Evolutionary conservation across 2,329 filamentous ascomycete genomes (phyloP).

Genomic region (Colletotrichum lini): DNA sequence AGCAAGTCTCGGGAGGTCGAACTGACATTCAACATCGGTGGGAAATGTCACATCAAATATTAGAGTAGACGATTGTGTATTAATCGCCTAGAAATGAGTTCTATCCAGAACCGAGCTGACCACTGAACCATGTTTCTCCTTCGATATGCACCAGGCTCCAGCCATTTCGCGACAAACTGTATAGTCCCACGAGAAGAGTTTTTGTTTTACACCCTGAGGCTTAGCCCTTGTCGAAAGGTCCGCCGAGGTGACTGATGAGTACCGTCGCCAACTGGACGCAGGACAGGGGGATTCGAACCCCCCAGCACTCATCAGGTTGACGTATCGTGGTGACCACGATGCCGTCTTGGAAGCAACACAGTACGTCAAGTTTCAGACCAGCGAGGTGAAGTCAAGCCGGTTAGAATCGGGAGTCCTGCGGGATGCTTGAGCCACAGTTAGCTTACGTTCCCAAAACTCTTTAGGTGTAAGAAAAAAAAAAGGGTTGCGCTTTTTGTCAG

Average conservation of each 20-base stretch:
- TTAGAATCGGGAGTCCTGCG: too few relatives aligned
- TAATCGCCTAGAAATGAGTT: too few relatives aligned
- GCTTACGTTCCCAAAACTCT: constrained; percentile 1
- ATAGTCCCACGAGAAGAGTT: neutral
- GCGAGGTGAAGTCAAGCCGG: too few relatives aligned
- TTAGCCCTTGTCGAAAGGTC: neutral
- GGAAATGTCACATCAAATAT: too few relatives aligned
- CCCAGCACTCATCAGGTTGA: constrained; percentile 17
- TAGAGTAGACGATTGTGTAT: too few relatives aligned
- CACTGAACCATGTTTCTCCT: too few relatives aligned
- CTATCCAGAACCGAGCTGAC: too few relatives aligned
- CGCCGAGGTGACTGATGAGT: constrained; percentile 14
- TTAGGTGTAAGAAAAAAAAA: constrained; percentile 17
- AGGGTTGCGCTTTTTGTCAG: constrained; percentile 64
- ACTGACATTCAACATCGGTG: too few relatives aligned
- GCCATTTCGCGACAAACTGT: neutral
- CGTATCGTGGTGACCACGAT: neutral
- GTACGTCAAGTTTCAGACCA: neutral
- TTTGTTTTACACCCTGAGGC: neutral
- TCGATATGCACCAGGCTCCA: neutral
- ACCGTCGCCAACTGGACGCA: constrained; percentile 9
- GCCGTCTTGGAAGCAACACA: neutral
- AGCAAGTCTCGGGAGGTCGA: too few relatives aligned
- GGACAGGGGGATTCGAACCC: constrained; percentile 21
- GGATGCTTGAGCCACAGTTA: neutral